phyloP scores from a whole-genome alignment of 1,139 yeast species.

The Tardiomyces digboiensis region DNA sequence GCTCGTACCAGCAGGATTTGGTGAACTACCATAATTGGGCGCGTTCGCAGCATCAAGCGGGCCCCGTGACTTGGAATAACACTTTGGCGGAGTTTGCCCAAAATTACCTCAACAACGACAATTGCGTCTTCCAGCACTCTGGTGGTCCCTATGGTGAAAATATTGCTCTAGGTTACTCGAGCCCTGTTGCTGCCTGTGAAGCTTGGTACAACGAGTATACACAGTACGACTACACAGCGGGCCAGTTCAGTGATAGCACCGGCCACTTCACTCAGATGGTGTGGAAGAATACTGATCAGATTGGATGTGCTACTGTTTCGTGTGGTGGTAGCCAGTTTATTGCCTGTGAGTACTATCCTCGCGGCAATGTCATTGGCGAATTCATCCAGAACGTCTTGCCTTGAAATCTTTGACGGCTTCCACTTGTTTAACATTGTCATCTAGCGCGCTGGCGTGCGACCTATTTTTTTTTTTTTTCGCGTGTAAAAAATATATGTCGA shows the following conservation, averaged over 20 bases:
- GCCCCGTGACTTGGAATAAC: constrained; percentile 52
- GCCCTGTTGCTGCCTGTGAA: constrained; percentile 50
- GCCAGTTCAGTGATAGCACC: constrained; percentile 32
- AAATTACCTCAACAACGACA: constrained; percentile 46
- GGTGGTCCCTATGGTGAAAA: constrained; percentile 83
- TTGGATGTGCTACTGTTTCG: constrained; percentile 60
- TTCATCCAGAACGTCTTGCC: constrained; percentile 39
- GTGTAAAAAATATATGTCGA: no score
- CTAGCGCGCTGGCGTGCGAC: not conserved
- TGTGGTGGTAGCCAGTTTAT: constrained; percentile 28
- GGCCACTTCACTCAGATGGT: constrained; percentile 85
- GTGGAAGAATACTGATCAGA: constrained; percentile 58
- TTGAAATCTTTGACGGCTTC: not conserved
- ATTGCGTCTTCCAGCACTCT: constrained; percentile 69
- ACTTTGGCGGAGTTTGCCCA: constrained; percentile 59
- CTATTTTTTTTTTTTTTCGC: not conserved
- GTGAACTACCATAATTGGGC: constrained; percentile 57
- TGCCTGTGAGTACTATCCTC: constrained; percentile 32
- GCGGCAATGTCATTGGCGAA: constrained; percentile 33
- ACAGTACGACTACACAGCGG: constrained; percentile 38
- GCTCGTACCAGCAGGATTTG: constrained; percentile 15
- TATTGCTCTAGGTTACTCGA: constrained; percentile 62
- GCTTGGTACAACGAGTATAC: constrained; percentile 74
- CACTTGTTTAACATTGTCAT: not conserved
- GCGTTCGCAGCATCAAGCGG: constrained; percentile 59